Base-by-base conservation (phyloP, 2,329 filamentous ascomycete genomes). In the Pyrenochaeta sp. region DNA sequence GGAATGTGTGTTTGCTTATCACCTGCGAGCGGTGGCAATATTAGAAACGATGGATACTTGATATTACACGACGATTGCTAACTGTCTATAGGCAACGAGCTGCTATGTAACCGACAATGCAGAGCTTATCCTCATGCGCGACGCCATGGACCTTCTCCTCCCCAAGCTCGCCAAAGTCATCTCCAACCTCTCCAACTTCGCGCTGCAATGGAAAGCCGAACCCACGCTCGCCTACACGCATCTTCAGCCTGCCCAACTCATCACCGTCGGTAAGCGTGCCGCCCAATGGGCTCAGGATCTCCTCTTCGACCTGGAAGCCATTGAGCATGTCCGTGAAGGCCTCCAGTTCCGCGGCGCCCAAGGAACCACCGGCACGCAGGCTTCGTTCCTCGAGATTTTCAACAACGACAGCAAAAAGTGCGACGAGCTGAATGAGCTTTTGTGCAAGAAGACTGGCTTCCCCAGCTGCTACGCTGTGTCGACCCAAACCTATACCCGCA, bases 161-260 rank as follows among this genome's bases (percentile, higher is more conserved):
- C 86, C 86, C 31, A 96, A 93, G 77, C 77, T 96, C 6, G 91
- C 91, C 46, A 91, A 87, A 64, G 88, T 92, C 49, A 88, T 96
- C 61, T 79, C 85, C 58, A 92, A 92, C 75, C 82, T 97, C 23
- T 81, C 84, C 20, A 74, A 82, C 29, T 95, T 96, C 72, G 89
- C 92, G 4, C 73, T 88, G 54, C 72, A 92, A 71, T 88, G 88
- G 81, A 92, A 92, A 77, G 82, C 85, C 51, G 78, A 88, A 61
- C 89, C 91, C 2, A 89, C 88, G 21, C 83, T 95, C 4, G 89
- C 85, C 7, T 95, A 89, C 77, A 96, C 91, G 7, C 90, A 94
- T 75, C 81, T 86, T 40, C 87, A 90, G 73, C 79, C 85, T 7
- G 85, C 84, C 9, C 84, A 87, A 67, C 78, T 87, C 60, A 87